Conservation (phyloP, 345 rosid species). For the Brassica carinata region DNA sequence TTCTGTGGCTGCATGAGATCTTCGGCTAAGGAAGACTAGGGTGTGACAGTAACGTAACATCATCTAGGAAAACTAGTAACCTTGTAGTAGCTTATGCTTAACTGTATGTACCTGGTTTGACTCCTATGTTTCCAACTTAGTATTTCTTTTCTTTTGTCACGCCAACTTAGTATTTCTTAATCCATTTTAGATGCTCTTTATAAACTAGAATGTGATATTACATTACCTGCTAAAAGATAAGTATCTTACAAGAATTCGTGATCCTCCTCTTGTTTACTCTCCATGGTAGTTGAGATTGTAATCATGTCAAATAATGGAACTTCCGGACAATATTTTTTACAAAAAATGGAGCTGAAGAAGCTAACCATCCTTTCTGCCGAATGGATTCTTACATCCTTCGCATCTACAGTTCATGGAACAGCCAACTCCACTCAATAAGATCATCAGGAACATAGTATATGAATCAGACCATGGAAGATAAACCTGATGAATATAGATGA, state of each 20-base stretch:
- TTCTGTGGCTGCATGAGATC: slow-evolving; percentile 77
- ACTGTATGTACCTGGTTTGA: slow-evolving; percentile 6
- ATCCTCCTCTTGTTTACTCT: slow-evolving; percentile 59
- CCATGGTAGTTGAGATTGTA: slow-evolving; percentile 56
- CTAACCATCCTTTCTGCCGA: slow-evolving; percentile 87
- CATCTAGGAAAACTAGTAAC: slow-evolving; percentile 17
- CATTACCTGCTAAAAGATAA: slow-evolving; percentile 20
- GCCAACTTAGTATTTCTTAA: not conserved
- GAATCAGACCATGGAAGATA: slow-evolving; percentile 20
- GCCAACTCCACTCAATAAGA: slow-evolving; percentile 83
- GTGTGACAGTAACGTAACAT: slow-evolving; percentile 23
- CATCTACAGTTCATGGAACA: slow-evolving; percentile 95
- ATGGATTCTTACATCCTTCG: slow-evolving; percentile 92
- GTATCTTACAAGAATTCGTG: slow-evolving; percentile 45
- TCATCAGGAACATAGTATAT: slow-evolving; percentile 17
- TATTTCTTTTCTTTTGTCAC: not conserved
- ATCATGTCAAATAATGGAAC: slow-evolving; percentile 7
- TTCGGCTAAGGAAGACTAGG: slow-evolving; percentile 54
- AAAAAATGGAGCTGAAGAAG: slow-evolving; percentile 6
- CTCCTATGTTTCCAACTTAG: slow-evolving; percentile 8
- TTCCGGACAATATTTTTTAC: not conserved
- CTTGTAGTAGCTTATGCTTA: not conserved
- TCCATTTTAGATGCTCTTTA: slow-evolving; percentile 8
- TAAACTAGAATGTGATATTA: slow-evolving; percentile 36
- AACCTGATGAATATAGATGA: not conserved